phyloP scores from a whole-genome alignment of 495 filamentous ascomycete species.

The Xylaria scruposa region DNA sequence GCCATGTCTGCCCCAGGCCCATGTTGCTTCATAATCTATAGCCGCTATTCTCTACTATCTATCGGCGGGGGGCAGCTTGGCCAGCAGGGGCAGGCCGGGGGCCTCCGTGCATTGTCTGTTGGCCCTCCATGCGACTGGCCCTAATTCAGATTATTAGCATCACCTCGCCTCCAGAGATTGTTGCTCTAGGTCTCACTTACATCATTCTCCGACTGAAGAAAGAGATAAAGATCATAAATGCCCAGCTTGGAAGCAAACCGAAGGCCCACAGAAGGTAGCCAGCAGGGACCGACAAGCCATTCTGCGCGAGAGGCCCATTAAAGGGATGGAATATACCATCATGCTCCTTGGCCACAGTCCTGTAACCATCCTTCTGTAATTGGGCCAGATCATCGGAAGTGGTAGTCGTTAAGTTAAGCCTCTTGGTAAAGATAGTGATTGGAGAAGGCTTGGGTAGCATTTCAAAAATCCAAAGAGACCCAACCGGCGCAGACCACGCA shows the following conservation, averaged over 20 bases:
- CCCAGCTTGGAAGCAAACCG: conserved; percentile 62
- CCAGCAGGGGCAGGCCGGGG: conserved; percentile 36
- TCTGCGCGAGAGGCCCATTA: conserved; percentile 71
- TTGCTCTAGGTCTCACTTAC: conserved; percentile 62
- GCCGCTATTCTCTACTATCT: conserved; percentile 12
- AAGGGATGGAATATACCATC: conserved; percentile 83
- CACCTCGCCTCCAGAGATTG: not conserved
- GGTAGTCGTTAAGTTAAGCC: conserved; percentile 70
- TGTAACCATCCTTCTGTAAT: conserved; percentile 69
- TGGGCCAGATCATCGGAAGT: conserved; percentile 67
- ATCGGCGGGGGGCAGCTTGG: conserved; percentile 41
- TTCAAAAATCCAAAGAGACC: conserved; percentile 74
- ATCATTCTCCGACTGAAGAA: conserved; percentile 84
- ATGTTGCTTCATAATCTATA: not conserved
- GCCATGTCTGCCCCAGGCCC: not conserved
- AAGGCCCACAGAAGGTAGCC: conserved; percentile 80
- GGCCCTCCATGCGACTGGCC: conserved; percentile 45
- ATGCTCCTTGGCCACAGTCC: conserved; percentile 60
- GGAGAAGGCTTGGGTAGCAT: conserved; percentile 61
- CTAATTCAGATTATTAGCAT: conserved; percentile 23
- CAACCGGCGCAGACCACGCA: conserved; percentile 74
- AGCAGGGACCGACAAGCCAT: conserved; percentile 66
- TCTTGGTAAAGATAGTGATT: conserved; percentile 65
- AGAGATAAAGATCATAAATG: conserved; percentile 80
- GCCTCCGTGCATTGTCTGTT: conserved; percentile 30